Base-by-base conservation (phyloP, 2,329 filamentous ascomycete species). In the Colletotrichum zoysiae region DNA sequence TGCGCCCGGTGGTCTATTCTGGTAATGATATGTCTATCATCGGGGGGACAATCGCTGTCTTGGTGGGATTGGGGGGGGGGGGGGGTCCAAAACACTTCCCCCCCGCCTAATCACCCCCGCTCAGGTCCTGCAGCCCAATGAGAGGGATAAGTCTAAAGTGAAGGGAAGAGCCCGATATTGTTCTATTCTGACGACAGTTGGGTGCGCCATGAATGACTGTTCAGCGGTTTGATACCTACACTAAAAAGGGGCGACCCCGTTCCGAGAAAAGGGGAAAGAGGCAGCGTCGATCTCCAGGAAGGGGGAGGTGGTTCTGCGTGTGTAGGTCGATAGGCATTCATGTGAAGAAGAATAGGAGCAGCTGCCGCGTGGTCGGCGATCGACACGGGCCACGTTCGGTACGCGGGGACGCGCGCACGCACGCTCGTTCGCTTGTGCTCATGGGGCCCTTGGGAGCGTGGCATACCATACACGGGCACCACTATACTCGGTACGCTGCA, bases 341-440 rank as follows among this genome's bases (percentile, higher is more conserved):
- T 63, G 59, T 42, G 69, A 59, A 46, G 57, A 62, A 14, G 35
- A 59, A 59, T 58, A 53, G 59, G 69, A 30, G 42, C 42, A 70
- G 63, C 40, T 64, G 59, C 65, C 69, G 65, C 65, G 53, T 59
- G 65, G 57, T 62, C n/a, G 40, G 65, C 42, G 69, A 71, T 71
- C 69, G 14, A 59, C 69, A 53, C 58, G 14, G 44, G 53, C 63
- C 63, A 65, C 65, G 46, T 69, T 64, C 69, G 59, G 58, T 48
- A 68, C 65, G 65, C 65, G 65, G 58, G 69, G 59, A 59, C 42
- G 51, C 53, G 59, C 64, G 33, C 63, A 42, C 48, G 58, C 56
- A 33, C 35, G 20, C 44, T 46, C 48, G 51, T 40, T 30, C 26
- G 44, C 20, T 23, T 20, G 55, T 33, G 57, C 56, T 30, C 18